These are phyloP conservation scores for Sphaerulina vaccinii DNA, from an alignment of 2,329 filamentous ascomycete species.

Conservation along the genomic window DNA sequence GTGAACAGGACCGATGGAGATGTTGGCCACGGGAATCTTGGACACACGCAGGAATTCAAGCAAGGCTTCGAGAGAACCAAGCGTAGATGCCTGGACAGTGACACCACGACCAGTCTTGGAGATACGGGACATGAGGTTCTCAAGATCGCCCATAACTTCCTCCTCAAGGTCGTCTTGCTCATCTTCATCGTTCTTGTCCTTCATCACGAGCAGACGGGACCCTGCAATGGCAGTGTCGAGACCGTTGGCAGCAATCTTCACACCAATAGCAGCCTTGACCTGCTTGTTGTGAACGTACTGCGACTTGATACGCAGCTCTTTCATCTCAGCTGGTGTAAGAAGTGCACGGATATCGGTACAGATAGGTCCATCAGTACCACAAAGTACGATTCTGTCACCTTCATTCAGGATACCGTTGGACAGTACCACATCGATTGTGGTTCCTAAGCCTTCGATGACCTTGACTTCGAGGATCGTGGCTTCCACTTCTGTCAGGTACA, in stretches of 20 bases:
- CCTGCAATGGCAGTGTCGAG: slow-evolving; percentile 95
- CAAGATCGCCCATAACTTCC: slow-evolving; percentile 92
- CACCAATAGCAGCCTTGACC: slow-evolving; percentile 95
- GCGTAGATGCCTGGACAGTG: slow-evolving; percentile 92
- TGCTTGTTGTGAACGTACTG: slow-evolving; percentile 98
- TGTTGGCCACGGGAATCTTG: slow-evolving; percentile 97
- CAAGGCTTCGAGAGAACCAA: slow-evolving; percentile 92
- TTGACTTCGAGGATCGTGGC: slow-evolving; percentile 98
- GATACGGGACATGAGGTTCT: slow-evolving; percentile 85
- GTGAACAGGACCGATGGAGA: slow-evolving; percentile 95
- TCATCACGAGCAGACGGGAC: slow-evolving; percentile 89
- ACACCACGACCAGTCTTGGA: slow-evolving; percentile 92
- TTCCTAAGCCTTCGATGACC: slow-evolving; percentile 97
- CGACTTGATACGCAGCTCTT: slow-evolving; percentile 92
- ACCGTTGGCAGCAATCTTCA: slow-evolving; percentile 96
- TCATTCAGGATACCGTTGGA: slow-evolving; percentile 94
- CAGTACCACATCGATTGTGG: slow-evolving; percentile 95
- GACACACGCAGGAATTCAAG: slow-evolving; percentile 93
- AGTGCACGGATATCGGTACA: slow-evolving; percentile 92
- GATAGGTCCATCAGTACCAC: slow-evolving; percentile 95
- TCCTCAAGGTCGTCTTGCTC: slow-evolving; percentile 80
- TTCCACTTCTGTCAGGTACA: slow-evolving; percentile 98
- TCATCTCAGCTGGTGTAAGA: slow-evolving; percentile 87
- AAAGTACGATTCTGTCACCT: slow-evolving; percentile 91
- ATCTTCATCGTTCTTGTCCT: slow-evolving; percentile 85